Base-by-base conservation (phyloP, 352 stramenopile genomes). In the Globisporangium nagaii region DNA sequence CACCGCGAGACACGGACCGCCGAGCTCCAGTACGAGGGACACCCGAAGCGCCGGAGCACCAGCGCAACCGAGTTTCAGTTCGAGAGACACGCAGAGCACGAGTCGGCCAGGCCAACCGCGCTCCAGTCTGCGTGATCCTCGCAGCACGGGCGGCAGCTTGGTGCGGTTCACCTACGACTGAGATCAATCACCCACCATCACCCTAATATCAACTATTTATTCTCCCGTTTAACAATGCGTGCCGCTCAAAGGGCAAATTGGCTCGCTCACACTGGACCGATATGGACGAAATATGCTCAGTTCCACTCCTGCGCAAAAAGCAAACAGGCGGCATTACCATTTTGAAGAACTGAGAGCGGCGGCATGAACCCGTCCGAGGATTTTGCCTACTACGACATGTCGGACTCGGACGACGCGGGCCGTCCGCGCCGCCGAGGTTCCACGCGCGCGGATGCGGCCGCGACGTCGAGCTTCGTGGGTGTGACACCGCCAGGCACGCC, bases 401-500 rank as follows among this genome's bases (percentile, higher is more conserved):
- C 37, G 15, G 46, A 56, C 24, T 30, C 45, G 4, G 55, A 56
- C 3, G 46, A 43, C 36, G 10, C 45, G 15, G n/a, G 25, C 15
- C 42, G 44, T 10, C 10, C 25, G 19, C n/a, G 22, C n/a, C 44
- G 43, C 34, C 48, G 34, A 3, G 37, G 15, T n/a, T 39, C 32
- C 19, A 39, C 27, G 8, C 19, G 17, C 27, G 24, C 25, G 2
- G 42, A 19, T 15, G 42, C 17, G 42, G 13, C 31, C 19, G 3
- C 17, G 17, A 45, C 48, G 13, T 47, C 53, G 15, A 60, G 53
- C 43, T 60, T 60, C 36, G 34, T 60, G 27, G 53, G 11, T 2
- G 53, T 53, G 22, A 53, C 53, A 35, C 53, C 53, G 17, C 31
- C 53, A 0, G n/a, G 15, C 17, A 45, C 48, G 11, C 48, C 48